Evolutionary conservation across 164 flowering plant genomes (phyloP), one percentile per base, ranked within the genome.

Genomic region (Dillenia turbinata): DNA sequence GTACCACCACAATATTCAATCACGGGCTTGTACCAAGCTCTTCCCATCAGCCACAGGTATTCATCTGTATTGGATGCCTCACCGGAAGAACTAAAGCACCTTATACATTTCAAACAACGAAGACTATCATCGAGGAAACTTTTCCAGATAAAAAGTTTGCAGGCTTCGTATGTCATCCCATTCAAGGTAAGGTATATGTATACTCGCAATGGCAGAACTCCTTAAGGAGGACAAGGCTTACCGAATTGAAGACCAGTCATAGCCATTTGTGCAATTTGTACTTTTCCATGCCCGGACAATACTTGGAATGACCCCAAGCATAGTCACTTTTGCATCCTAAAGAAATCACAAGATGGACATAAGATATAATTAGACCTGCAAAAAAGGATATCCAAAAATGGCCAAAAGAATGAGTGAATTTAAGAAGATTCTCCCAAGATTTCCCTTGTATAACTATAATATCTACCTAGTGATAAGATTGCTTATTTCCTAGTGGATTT

Each of bases 1-100:
- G 97, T 94, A 19, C 99, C 99, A 57, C 99, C 99, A 80, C 99
- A 94, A 75, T 86, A 91, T 72, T 94, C 99, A 56, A 91, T 88
- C 44, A 94, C 68, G 60, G 99, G 99, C 72, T 86, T 91, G 87
- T 86, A 94, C n/a, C 55, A 26, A 66, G 96, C 96, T 78, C 96
- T 81, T 17, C 96, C 95, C 93, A 89, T 86, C 69, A 91, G 71
- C 99, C 97, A 94, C 13, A 94, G 81, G 75, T 89, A 87, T 72
- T 94, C 99, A 72, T 94, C 96, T 10, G 78, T 87, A 73, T 65
- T 91, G 44, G 97, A 94, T 62, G 99, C 96, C 80, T 94, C 99
- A 14, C 99, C 99, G 62, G 90, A 82, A 68, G 98, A 94, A 59
- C 79, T 85, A 72, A 89, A 94, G 81, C 96, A 89, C 65, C 98